Base-by-base conservation (phyloP, 1,284 basidiomycete genomes). In the Puccinia polysora region DNA sequence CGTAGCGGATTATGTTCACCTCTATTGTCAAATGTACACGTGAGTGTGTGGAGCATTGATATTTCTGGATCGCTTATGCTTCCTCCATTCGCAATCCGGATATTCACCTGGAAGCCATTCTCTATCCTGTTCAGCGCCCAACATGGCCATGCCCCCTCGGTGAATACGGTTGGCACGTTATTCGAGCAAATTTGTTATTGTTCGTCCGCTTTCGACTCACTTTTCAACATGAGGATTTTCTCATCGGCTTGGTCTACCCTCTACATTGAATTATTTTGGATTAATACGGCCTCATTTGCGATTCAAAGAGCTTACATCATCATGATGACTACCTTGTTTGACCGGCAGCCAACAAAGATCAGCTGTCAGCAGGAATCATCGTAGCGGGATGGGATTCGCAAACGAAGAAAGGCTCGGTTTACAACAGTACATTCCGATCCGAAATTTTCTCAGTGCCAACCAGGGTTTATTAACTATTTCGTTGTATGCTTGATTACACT, bases 321-420 rank as follows among this genome's bases (percentile, higher is more conserved):
- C 47, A n/a, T 49, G 2, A 3, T 10, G 2, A n/a, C 47, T 49
- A n/a, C 10, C 23, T 2, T n/a, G 23, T 23, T n/a, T n/a, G n/a
- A n/a, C 20, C 8, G 4, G 6, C n/a, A 55, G 75, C 74, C 63
- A 68, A 68, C 43, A 68, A 68, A 36, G 81, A 81, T 80, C 81
- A 80, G 2, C 81, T 98, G 45, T 87, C 85, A 49, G 96, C 96
- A 0, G 95, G 96, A 32, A 97, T 99, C 80, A 98, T 99, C 77
- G 93, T 97, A 25, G 96, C 90, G 15, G 96, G 96, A 0, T 99
- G 95, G 93, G 96, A 99, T 81, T 7, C 65, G 6, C 88, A 88
- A 80, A 87, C 91, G 77, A 83, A 83, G 56, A 95, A 95, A n/a
- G 91, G 94, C 0, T 89, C 88, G 74, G 95, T 98, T 50, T 98